Evolutionary conservation across 228 moss, liverwort and hornwort species (phyloP).

Genomic region (Sphagnum fallax): DNA sequence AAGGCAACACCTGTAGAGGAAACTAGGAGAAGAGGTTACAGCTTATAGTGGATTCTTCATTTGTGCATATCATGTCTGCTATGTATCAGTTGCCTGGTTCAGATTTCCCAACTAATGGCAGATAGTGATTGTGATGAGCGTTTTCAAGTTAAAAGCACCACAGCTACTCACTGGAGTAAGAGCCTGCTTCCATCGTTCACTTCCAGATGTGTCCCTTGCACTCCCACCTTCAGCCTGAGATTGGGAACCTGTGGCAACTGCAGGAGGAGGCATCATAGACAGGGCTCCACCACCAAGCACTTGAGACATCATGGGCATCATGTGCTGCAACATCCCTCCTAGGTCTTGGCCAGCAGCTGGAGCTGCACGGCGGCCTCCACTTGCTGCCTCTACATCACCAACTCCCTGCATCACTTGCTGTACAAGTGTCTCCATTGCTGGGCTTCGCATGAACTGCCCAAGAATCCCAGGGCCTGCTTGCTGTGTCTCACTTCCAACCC

Average conservation of each 20-base stretch:
- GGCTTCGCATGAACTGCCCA: slow-evolving; percentile 88
- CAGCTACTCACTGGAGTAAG: slow-evolving; percentile 53
- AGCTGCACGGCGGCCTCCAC: slow-evolving; percentile 32
- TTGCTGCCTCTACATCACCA: slow-evolving; percentile 40
- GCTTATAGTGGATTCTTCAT: too few relatives aligned
- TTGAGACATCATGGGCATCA: slow-evolving; percentile 89
- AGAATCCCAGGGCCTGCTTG: slow-evolving; percentile 47
- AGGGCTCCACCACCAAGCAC: slow-evolving; percentile 63
- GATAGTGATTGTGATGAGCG: background rate
- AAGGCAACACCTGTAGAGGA: too few relatives aligned
- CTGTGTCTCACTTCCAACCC: slow-evolving; percentile 37
- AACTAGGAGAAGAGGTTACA: too few relatives aligned
- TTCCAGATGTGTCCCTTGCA: slow-evolving; percentile 27
- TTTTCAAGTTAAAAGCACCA: slow-evolving; percentile 2
- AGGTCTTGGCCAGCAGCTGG: slow-evolving; percentile 48
- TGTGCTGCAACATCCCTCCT: slow-evolving; percentile 68
- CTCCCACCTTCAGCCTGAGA: slow-evolving; percentile 36
- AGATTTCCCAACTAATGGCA: too few relatives aligned
- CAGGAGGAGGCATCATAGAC: slow-evolving; percentile 35
- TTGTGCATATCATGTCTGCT: too few relatives aligned
- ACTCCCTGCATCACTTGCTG: slow-evolving; percentile 79
- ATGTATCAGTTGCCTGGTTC: too few relatives aligned
- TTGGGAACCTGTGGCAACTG: slow-evolving; percentile 33
- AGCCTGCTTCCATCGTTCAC: slow-evolving; percentile 82
- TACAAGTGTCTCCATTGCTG: slow-evolving; percentile 74